Conservation (phyloP, 2,329 filamentous ascomycete species). For the Exophiala spinifera region DNA sequence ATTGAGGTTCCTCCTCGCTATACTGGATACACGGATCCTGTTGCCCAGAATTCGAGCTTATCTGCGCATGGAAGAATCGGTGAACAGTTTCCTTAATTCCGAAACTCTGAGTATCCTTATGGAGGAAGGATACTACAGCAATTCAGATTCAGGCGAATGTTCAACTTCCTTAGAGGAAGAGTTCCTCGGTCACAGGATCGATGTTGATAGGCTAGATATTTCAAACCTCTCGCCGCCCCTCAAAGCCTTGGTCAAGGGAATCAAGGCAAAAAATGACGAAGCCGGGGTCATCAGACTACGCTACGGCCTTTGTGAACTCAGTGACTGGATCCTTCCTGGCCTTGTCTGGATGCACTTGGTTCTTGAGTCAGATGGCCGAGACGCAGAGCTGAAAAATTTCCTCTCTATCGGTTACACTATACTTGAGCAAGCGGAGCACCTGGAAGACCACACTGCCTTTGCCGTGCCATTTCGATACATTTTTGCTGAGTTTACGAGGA, state of each 20-base stretch:
- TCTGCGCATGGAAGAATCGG: not conserved
- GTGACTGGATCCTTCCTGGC: conserved; percentile 17
- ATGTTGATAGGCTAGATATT: conserved; percentile 13
- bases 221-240: conserved; percentile 12
- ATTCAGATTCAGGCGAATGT: no score
- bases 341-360: conserved; percentile 18
- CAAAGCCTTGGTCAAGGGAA: not conserved
- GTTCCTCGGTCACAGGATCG: conserved; percentile 5
- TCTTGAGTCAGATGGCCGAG: conserved; percentile 10
- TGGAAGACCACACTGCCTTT: conserved; percentile 7
- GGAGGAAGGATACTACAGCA: not conserved
- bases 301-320: conserved; percentile 11
- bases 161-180: not conserved
- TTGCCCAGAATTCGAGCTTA: not conserved
- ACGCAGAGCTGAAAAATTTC: conserved; percentile 11
- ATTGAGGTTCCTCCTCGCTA: not conserved
- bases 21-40: not conserved
- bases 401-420: conserved; percentile 10
- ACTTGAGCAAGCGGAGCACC: conserved; percentile 5
- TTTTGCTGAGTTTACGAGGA: conserved; percentile 8
- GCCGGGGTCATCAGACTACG: conserved; percentile 9
- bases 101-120: not conserved
- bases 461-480: conserved; percentile 14
- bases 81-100: not conserved
- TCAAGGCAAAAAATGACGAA: conserved; percentile 5